Evolutionary conservation across 106 monocot species (phyloP).

Genomic region (Agapanthus africanus): DNA sequence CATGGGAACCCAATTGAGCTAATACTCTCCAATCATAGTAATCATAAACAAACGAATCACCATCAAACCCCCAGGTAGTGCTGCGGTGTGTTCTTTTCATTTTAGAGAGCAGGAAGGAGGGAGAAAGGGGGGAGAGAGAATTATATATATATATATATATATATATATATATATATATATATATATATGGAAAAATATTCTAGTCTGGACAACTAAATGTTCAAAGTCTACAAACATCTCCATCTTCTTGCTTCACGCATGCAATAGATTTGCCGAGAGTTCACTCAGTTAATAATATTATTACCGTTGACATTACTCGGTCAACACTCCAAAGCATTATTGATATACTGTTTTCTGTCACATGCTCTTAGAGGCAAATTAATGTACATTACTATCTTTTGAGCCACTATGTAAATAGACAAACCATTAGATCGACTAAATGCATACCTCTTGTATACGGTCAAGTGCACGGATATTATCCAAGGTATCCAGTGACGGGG

Average conservation of each 20-base stretch:
- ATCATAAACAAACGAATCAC: too few relatives aligned
- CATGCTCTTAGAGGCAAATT: not conserved
- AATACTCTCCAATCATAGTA: not conserved
- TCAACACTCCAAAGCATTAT: too few relatives aligned
- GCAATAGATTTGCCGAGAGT: not conserved
- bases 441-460: conserved; percentile 56
- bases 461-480: conserved; percentile 62
- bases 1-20: not conserved
- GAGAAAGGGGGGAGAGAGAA: not conserved
- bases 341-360: not conserved
- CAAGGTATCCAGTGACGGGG: conserved; percentile 48
- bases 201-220: not conserved
- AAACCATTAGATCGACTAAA: not conserved
- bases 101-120: too few relatives aligned
- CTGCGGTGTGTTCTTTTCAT: too few relatives aligned
- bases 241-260: not conserved
- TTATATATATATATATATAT: too few relatives aligned
- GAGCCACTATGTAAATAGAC: not conserved
- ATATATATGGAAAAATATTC: not conserved
- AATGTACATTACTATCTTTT: not conserved
- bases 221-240: not conserved
- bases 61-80: too few relatives aligned
- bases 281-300: not conserved
- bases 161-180: too few relatives aligned
- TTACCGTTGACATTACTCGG: not conserved